Base-by-base conservation (phyloP, 768 basidiomycete genomes). In the Tubosaeta brunneosetosa region DNA sequence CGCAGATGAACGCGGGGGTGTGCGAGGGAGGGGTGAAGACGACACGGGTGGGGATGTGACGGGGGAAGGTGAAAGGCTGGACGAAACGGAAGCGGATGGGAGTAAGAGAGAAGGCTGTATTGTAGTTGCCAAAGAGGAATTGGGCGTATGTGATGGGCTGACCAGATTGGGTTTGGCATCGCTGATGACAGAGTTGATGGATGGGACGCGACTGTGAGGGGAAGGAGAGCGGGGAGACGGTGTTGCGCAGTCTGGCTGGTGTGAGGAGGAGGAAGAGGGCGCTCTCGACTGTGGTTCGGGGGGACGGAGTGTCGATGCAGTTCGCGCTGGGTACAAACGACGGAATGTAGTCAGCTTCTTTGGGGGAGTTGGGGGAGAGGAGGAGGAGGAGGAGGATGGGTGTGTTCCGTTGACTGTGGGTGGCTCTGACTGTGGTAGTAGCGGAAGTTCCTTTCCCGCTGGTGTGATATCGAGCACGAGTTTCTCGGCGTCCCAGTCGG, bases 341-440 rank as follows among this genome's bases (percentile, higher is more conserved):
- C 82, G 75, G 62, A 83, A 82, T 0, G 80, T 81, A 1, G 82
- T 77, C 3, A 72, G 59, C 55, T 73, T 80, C 43, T 48, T 62
- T 0, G 52, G 45, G 22, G 56, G 16, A 22, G 37, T 17, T 13
- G 7, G 13, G 4, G 31, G 32, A 8, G 48, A 26, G 47, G 47
- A 38, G 37, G 47, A 26, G 47, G 47, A 38, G 37, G 47, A 40
- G 16, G 27, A 44, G 43, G 43, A 13, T 31, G 43, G 44, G 19
- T 32, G 31, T 4, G 19, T 33, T 7, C 41, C 41, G 12, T 42
- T 42, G 41, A 42, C n/a, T 31, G 44, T 11, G 29, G 44, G 44
- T 12, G 17, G 38, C 19, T 16, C 38, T 10, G 43, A 5, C 33
- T 11, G 43, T 25, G 43, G 43, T 7, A 26, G 43, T 7, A 26